Evolutionary conservation across 257 asterid genomes (phyloP).

Genomic region (Fraxinus pennsylvanica): DNA sequence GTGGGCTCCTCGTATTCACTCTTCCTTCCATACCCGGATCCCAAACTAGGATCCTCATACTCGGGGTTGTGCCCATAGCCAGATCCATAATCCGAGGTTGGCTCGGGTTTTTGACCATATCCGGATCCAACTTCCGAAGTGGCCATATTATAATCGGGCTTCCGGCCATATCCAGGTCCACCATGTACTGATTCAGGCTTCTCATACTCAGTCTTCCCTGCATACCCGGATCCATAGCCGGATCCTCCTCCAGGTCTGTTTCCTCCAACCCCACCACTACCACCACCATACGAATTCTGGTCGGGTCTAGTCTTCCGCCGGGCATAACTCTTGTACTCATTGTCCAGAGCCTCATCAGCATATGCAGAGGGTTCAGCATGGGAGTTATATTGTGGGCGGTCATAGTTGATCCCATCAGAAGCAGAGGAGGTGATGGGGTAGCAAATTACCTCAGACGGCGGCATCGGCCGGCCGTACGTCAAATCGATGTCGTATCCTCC

Average conservation of each 20-base stretch:
- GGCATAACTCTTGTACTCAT: conserved; percentile 76
- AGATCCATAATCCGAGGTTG: conserved; percentile 23
- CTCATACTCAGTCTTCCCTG: conserved; percentile 6
- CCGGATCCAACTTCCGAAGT: conserved; percentile 43
- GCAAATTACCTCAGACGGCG: conserved; percentile 76
- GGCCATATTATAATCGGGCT: conserved; percentile 29
- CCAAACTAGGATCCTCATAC: conserved; percentile 18
- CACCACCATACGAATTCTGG: conserved; percentile 32
- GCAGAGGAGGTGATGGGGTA: conserved; percentile 55
- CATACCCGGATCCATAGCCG: conserved; percentile 15
- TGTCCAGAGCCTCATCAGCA: conserved; percentile 61
- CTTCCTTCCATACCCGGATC: conserved; percentile 39
- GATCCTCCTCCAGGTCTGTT: conserved; percentile 35
- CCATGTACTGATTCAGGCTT: conserved; percentile 24
- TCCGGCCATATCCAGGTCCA: conserved; percentile 40
- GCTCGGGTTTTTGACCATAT: conserved; percentile 33
- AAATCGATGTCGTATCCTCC: conserved; percentile 79
- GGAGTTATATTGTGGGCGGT: conserved; percentile 76
- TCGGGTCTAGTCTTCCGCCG: conserved; percentile 66
- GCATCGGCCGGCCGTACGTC: conserved; percentile 77
- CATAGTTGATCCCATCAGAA: conserved; percentile 65
- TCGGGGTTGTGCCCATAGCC: conserved; percentile 10
- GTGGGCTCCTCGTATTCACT: conserved; percentile 30
- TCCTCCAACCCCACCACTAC: conserved; percentile 33
- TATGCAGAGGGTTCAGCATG: conserved; percentile 82